Base-by-base conservation (phyloP, 148 eudicot species). In the Tetragonia tetragonoides region DNA sequence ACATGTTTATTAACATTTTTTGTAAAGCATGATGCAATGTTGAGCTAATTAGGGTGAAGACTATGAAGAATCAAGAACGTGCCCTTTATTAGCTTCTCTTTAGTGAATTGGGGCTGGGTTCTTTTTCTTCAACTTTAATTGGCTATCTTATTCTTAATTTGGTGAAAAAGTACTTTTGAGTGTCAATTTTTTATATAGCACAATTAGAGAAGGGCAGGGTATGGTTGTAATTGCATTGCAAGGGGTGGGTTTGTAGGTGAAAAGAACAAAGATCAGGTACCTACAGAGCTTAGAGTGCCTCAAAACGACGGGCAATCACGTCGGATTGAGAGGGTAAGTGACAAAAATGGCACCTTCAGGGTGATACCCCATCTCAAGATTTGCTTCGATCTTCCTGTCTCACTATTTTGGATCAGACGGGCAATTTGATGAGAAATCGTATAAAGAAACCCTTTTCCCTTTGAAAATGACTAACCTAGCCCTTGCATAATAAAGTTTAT, bases 311-410 rank as follows among this genome's bases (percentile, higher is more conserved):
- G 81, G 80, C 83, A 84, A 74, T 40, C 79, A 84, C 82, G 86
- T 87, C 80, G 84, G 81, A 84, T 83, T 77, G 61, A 46, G 68
- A 42, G 49, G 84, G 68, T 74, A 82, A 37, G 12, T 75, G 89
- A 81, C 84, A 87, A 82, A 84, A 46, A 60, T 34, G 78, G 66
- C 73, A 81, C 66, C 20, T 80, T 82, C 84, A 79, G 82, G 41
- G 51, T 21, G 79, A 79, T 83, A 79, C 83, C 90, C 91, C 85
- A 83, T 86, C 80, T 67, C 62, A 77, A 84, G 90, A 90, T 90
- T 81, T 87, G 46, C 41, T 82, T 75, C 75, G 76, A 91, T 91
- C 82, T 84, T 83, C 76, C 80, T 90, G 92, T 82, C 94, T 77
- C 88, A 23, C 78, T 66, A 79, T 57, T 82, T 73, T 75, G 76